A percentile compares a stretch with the other conserved stretches of the same genome.
Conservation (phyloP, 768 basidiomycete genomes). For the Trametes cingulata region DNA sequence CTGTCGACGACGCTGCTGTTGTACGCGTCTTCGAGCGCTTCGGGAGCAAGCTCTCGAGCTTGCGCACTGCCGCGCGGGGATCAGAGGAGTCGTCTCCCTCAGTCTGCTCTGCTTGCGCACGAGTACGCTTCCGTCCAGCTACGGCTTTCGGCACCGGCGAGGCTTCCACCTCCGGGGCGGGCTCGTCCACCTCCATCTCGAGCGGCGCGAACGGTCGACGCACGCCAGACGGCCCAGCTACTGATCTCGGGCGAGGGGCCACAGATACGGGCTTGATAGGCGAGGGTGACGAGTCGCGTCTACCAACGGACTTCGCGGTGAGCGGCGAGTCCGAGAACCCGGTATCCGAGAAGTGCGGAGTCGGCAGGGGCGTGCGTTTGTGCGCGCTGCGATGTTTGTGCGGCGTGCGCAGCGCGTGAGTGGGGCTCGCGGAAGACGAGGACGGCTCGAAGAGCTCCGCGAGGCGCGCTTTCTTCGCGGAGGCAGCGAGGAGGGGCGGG, state of each 20-base stretch:
- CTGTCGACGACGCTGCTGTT: neutral
- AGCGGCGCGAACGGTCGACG: neutral
- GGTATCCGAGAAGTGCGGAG: conserved; percentile 23
- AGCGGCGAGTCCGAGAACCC: conserved; percentile 20
- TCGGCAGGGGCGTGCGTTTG: conserved; percentile 27
- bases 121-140: conserved; percentile 17
- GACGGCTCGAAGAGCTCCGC: conserved; percentile 8
- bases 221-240: neutral
- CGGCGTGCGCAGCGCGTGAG: conserved; percentile 27
- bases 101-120: conserved; percentile 11
- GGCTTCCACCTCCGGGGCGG: neutral
- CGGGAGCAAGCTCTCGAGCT: conserved; percentile 25
- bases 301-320: conserved; percentile 7
- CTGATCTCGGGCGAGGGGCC: neutral
- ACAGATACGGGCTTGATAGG: conserved; percentile 21
- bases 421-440: conserved; percentile 15
- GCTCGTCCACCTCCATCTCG: conserved; percentile 9
- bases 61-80: conserved; percentile 19
- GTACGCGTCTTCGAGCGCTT: conserved; percentile 18
- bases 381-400: conserved; percentile 26
- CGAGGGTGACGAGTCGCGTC: conserved; percentile 23
- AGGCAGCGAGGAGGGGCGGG: conserved; percentile 9
- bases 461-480: neutral
- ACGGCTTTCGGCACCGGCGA: neutral
- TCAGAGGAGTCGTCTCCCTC: conserved; percentile 15